Evolutionary conservation across 2,329 filamentous ascomycete genomes (phyloP), one percentile per base, ranked within the genome.

Genomic region (Fusarium brachygibbosum): DNA sequence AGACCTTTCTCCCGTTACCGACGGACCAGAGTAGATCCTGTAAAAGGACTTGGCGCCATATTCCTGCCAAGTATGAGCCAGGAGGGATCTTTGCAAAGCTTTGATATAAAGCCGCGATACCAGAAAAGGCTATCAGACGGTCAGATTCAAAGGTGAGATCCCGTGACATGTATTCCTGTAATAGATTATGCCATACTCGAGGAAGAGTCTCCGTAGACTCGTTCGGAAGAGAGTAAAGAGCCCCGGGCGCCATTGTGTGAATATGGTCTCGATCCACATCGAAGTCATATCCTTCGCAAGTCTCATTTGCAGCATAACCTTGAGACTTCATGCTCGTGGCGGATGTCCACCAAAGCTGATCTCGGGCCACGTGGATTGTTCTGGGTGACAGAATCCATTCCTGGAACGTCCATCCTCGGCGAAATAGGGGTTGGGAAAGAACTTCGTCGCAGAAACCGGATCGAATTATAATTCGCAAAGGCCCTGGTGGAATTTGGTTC

Each of bases 261-360:
- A 35, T 6, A 9, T 50, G 49, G 13, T 68, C 21, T 37, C 41
- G 58, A 6, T 32, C 28, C 5, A 65, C 23, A 1, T 69, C 63
- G 38, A 69, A 71, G 6, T 13, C 19, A 40, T 58, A 71, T 16
- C 48, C 68, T 28, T 57, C 50, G 29, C 68, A 70, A 8, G 68
- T 70, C 51, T 70, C 68, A 3, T 71, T 68, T n/a, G 59, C 44
- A 8, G 58, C 59, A 40, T 65, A 61, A 0, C 64, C 64, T 13
- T 40, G 54, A 25, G 51, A 60, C 5, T 45, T 61, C 67, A 70
- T 70, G 16, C 29, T 25, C 2, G 54, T 61, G 35, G 58, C 46
- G 13, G 58, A 61, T 17, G 68, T 70, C 68, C 68, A 70, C 68
- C 67, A 70, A 3, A 70, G 68, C 23, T 70, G 68, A 14, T 70